phyloP scores from a whole-genome alignment of 768 basidiomycete species.

The Butyriboletus loyo region DNA sequence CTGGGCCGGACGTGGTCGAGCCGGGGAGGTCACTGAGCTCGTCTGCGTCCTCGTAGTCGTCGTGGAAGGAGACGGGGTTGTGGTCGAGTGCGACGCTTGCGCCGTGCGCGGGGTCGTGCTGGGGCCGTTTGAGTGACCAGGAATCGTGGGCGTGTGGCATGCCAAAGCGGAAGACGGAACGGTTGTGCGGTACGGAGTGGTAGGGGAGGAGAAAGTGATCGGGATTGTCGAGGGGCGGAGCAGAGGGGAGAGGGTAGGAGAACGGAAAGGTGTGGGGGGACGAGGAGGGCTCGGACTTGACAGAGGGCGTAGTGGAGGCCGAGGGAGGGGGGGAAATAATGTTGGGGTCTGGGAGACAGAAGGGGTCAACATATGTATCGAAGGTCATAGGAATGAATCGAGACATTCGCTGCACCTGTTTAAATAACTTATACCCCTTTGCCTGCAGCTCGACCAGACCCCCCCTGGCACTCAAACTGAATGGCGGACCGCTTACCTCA shows the following conservation, averaged over 20 bases:
- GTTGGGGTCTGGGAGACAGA: conserved; percentile 13
- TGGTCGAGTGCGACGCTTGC: conserved; percentile 23
- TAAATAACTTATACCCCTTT: conserved; percentile 9
- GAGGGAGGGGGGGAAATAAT: neutral
- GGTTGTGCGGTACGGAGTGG: neutral
- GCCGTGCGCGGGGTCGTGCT: conserved; percentile 2
- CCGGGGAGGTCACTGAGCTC: conserved; percentile 49
- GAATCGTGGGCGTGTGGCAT: conserved; percentile 26
- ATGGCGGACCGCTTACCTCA: conserved; percentile 17
- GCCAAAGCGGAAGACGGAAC: conserved; percentile 24
- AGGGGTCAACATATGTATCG: conserved; percentile 21
- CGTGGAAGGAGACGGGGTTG: conserved; percentile 44
- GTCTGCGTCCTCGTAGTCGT: conserved; percentile 62
- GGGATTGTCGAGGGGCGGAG: neutral
- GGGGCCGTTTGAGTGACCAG: conserved; percentile 23
- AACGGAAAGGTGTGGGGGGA: conserved; percentile 24
- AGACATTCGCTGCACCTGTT: neutral
- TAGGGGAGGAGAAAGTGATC: neutral
- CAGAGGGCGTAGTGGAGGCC: conserved; percentile 14
- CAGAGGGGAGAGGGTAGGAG: conserved; percentile 12
- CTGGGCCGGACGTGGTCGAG: conserved; percentile 21
- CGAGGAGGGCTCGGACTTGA: conserved; percentile 30
- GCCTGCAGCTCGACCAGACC: neutral
- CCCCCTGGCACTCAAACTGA: neutral
- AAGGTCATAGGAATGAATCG: conserved; percentile 15